These are phyloP conservation scores for Euphorbia pulcherrima DNA, from an alignment of 345 rosid genomes.

Conservation along the genomic window DNA sequence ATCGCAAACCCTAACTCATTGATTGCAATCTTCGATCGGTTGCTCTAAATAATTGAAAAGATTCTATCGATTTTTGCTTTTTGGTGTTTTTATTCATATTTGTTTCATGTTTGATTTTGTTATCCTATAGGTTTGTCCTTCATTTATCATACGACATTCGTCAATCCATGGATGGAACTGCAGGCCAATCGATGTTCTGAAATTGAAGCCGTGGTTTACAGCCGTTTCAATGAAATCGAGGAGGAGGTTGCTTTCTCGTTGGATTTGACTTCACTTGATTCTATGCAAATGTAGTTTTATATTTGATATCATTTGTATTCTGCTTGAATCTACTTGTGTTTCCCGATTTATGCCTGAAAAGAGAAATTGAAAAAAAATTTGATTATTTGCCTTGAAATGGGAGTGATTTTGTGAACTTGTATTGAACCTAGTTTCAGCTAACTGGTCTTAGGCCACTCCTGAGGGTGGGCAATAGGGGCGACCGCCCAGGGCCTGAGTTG, in stretches of 20 bases:
- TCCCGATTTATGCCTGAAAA: too few relatives aligned
- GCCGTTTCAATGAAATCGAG: slow-evolving; percentile 20
- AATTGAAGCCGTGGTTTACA: slow-evolving; percentile 18
- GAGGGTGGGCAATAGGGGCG: too few relatives aligned
- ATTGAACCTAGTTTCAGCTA: not conserved
- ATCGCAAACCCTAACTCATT: not conserved
- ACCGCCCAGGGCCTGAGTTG: too few relatives aligned
- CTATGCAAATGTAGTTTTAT: too few relatives aligned
- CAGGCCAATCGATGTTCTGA: slow-evolving; percentile 19
- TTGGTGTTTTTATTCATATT: not conserved
- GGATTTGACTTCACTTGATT: not conserved
- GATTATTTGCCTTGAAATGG: not conserved
- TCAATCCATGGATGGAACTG: slow-evolving; percentile 27
- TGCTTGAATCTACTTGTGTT: not conserved
- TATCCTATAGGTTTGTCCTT: not conserved
- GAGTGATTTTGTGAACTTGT: not conserved
- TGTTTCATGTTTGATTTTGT: not conserved
- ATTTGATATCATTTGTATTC: not conserved
- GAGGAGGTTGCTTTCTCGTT: slow-evolving; percentile 25
- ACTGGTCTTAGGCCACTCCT: too few relatives aligned
- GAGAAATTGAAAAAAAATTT: not conserved
- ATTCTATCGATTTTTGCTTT: too few relatives aligned
- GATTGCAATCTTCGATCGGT: not conserved
- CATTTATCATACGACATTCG: slow-evolving; percentile 21
- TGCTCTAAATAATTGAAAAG: too few relatives aligned